These are phyloP conservation scores for Echinochloa phyllopogon DNA, from an alignment of 176 grass and related monocot species.

Conservation along the genomic window DNA sequence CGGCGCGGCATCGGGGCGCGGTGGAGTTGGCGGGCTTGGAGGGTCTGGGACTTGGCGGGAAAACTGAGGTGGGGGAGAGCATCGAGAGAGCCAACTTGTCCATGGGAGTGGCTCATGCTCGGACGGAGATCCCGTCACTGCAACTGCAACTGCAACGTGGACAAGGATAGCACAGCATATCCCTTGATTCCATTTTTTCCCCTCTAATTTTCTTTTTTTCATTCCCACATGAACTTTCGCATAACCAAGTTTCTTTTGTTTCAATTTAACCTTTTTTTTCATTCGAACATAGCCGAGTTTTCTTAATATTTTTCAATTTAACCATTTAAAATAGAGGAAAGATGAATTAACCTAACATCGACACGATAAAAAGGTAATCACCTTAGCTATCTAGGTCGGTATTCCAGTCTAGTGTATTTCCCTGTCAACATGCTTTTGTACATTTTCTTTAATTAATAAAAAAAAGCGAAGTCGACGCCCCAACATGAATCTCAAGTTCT, in stretches of 20 bases:
- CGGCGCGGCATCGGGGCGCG: conserved; percentile 24
- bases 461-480: too few relatives aligned
- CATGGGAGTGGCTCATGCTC: not conserved
- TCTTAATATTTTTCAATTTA: too few relatives aligned
- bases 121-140: too few relatives aligned
- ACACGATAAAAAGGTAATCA: too few relatives aligned
- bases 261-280: too few relatives aligned
- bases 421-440: too few relatives aligned
- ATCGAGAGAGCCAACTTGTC: not conserved
- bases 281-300: too few relatives aligned
- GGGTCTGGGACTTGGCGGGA: conserved; percentile 5
- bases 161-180: not conserved
- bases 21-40: conserved; percentile 23
- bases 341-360: not conserved
- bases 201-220: not conserved
- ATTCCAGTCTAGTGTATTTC: too few relatives aligned
- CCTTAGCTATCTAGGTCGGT: too few relatives aligned
- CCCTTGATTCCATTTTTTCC: not conserved
- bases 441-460: too few relatives aligned
- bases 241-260: not conserved
- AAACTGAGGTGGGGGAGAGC: not conserved
- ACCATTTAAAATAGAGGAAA: not conserved
- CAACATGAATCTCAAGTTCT: too few relatives aligned
- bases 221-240: not conserved
- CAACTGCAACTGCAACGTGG: too few relatives aligned